phyloP scores from a whole-genome alignment of 257 asterid genomes.

The Penstemon eatonii region DNA sequence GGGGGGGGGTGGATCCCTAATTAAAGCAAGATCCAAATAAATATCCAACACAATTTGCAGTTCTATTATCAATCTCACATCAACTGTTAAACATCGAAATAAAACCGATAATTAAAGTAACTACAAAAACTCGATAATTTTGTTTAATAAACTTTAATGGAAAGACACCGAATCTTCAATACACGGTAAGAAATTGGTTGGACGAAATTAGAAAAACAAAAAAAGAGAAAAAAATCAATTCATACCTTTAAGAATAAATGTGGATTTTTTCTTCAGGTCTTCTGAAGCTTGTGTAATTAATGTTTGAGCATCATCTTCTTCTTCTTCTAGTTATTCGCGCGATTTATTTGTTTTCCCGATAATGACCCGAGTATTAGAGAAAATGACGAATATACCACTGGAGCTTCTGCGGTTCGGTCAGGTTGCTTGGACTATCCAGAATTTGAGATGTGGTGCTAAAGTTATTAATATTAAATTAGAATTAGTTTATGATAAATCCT shows the following conservation, averaged over 20 bases:
- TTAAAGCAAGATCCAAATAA: too few species aligned
- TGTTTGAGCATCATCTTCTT: slow-evolving; percentile 9
- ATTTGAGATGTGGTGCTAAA: neutral
- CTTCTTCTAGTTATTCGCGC: slow-evolving; percentile 8
- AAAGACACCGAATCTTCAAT: too few species aligned
- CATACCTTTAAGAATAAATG: slow-evolving; percentile 34
- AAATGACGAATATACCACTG: slow-evolving; percentile 19
- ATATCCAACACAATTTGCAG: too few species aligned
- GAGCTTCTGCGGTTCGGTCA: neutral
- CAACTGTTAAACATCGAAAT: too few species aligned
- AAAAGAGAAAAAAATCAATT: neutral
- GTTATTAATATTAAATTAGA: neutral
- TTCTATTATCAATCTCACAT: too few species aligned
- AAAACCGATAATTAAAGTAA: too few species aligned
- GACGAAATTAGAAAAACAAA: neutral
- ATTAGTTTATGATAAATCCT: neutral
- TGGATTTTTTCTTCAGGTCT: slow-evolving; percentile 13
- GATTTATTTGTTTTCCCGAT: slow-evolving; percentile 17
- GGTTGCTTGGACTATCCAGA: slow-evolving; percentile 6
- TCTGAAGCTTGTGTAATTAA: slow-evolving; percentile 1
- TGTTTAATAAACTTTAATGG: too few species aligned
- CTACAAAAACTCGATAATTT: too few species aligned
- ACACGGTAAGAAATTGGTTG: too few species aligned
- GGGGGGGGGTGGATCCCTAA: too few species aligned
- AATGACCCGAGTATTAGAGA: slow-evolving; percentile 3